Conservation (phyloP, 371 early-diverging fungal species). For the Dichotomocladium elegans region DNA sequence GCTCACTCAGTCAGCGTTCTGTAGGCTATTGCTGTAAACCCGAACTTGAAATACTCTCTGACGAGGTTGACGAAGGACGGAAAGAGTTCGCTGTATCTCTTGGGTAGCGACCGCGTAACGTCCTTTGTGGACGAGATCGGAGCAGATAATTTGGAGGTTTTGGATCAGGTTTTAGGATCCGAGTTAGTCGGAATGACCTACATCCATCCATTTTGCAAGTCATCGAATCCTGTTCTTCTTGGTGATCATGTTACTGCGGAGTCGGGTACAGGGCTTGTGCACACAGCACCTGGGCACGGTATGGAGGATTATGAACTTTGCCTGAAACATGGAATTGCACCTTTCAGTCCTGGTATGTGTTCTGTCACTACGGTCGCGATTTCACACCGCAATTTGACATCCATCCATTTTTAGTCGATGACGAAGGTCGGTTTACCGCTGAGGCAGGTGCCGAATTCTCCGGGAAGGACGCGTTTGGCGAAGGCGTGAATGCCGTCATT, state of each 20-base stretch:
- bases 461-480: conserved; percentile 61
- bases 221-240: conserved; percentile 48
- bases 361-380: background rate
- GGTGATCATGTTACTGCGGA: conserved; percentile 80
- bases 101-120: conserved; percentile 44
- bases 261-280: conserved; percentile 91
- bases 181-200: conserved; percentile 68
- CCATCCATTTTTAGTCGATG: conserved; percentile 65
- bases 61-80: conserved; percentile 26
- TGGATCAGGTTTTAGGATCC: conserved; percentile 45
- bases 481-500: conserved; percentile 59
- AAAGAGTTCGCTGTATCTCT: conserved; percentile 32
- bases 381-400: no score
- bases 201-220: conserved; percentile 60
- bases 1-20: background rate
- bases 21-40: conserved; percentile 75
- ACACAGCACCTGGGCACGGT: conserved; percentile 95
- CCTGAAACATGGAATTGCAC: conserved; percentile 50
- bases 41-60: conserved; percentile 67
- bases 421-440: conserved; percentile 73
- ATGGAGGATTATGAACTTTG: conserved; percentile 91
- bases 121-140: conserved; percentile 25
- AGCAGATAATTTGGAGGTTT: background rate
- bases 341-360: conserved; percentile 49
- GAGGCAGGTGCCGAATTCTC: conserved; percentile 60